Conservation (phyloP, 108 stramenopile genomes). For the Conticribra weissflogii region DNA sequence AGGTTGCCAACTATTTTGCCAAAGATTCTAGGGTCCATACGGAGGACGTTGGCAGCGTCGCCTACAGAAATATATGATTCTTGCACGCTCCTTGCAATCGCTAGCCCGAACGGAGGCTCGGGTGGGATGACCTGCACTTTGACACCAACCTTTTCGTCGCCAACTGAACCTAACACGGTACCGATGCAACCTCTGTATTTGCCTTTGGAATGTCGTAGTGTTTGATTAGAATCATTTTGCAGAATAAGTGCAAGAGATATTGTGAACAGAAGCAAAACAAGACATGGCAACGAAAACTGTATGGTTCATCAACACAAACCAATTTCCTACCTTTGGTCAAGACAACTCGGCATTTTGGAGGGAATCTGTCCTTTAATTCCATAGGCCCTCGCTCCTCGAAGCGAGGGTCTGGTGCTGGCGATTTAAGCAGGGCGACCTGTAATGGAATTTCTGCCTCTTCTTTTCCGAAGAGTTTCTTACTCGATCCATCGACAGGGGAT, state of each 20-base stretch:
- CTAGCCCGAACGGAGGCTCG: conserved; percentile 93
- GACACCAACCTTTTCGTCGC: conserved; percentile 77
- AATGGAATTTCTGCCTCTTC: conserved; percentile 95
- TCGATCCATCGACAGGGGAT: conserved; percentile 84
- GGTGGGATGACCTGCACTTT: conserved; percentile 84
- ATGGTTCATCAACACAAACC: too few relatives aligned
- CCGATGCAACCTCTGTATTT: conserved; percentile 75
- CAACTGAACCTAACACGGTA: conserved; percentile 67
- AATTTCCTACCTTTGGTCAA: conserved; percentile 74
- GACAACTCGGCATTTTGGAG: conserved; percentile 74
- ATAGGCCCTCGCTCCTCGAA: conserved; percentile 87
- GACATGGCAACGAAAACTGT: too few relatives aligned
- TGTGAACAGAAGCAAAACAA: too few relatives aligned
- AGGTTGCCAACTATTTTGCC: conserved; percentile 86
- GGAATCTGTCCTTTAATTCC: conserved; percentile 87
- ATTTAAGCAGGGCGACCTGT: conserved; percentile 90
- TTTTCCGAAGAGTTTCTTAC: conserved; percentile 88
- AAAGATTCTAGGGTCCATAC: conserved; percentile 78
- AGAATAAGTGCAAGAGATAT: neutral
- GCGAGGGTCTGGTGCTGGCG: conserved; percentile 94
- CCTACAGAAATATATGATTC: conserved; percentile 82
- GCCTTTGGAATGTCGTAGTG: conserved; percentile 54
- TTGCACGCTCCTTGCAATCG: conserved; percentile 77
- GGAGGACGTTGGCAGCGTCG: conserved; percentile 86
- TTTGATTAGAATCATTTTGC: neutral